A percentile compares a stretch with the other conserved stretches of the same genome.
Evolutionary conservation across 2,329 filamentous ascomycete genomes (phyloP).

Genomic region (Davidsoniella virescens): DNA sequence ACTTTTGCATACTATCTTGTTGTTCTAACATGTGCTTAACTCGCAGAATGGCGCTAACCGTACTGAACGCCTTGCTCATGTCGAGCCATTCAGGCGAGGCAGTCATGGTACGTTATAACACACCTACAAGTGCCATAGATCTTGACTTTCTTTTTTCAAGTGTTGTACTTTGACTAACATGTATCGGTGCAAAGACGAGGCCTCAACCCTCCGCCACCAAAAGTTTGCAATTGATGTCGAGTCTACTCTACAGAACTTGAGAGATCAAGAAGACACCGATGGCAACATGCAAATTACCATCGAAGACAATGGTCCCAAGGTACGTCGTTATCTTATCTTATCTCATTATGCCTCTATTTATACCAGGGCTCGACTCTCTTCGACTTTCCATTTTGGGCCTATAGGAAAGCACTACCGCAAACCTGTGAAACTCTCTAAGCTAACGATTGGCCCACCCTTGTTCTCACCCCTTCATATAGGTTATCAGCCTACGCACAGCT

Average conservation of each 20-base stretch:
- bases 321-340: conserved; percentile 20
- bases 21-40: not conserved
- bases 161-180: not conserved
- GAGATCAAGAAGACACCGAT: conserved; percentile 82
- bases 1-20: not conserved
- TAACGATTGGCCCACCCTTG: conserved; percentile 11
- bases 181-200: conserved; percentile 5
- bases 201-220: conserved; percentile 8
- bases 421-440: conserved; percentile 3
- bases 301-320: conserved; percentile 87
- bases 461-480: conserved; percentile 27
- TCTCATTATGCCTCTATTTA: not conserved
- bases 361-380: not conserved
- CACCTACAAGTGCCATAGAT: not conserved
- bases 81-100: conserved; percentile 39
- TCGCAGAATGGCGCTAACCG: conserved; percentile 36
- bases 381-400: conserved; percentile 5
- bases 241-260: conserved; percentile 59
- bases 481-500: conserved; percentile 68
- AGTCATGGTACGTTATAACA: conserved; percentile 34
- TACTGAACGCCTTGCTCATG: conserved; percentile 33
- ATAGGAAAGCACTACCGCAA: not conserved
- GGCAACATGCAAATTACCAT: conserved; percentile 95
- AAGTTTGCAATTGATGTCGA: conserved; percentile 74
- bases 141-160: not conserved